A percentile compares a stretch with the other conserved stretches of the same genome.
Conservation (phyloP, 2,329 filamentous ascomycete genomes). For the Nothophaeocryptopus gaeumannii region DNA sequence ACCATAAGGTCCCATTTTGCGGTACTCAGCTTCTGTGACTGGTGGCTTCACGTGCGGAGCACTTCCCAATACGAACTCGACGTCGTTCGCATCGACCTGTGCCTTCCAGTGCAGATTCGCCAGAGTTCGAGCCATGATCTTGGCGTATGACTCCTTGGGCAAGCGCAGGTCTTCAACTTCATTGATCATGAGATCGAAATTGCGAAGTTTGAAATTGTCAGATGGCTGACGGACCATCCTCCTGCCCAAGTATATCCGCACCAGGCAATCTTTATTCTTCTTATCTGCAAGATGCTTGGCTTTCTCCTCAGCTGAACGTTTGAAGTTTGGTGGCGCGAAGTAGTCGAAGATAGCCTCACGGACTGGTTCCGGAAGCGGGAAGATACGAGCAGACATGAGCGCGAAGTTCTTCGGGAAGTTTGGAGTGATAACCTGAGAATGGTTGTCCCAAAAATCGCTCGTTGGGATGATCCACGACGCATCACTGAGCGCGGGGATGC, state of each 20-base stretch:
- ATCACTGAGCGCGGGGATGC: not conserved
- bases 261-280: conserved; percentile 5
- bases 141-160: not conserved
- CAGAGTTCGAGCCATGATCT: not conserved
- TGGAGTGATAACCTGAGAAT: too few relatives aligned
- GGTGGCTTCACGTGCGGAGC: not conserved
- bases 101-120: not conserved
- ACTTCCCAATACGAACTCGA: conserved; percentile 1
- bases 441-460: too few relatives aligned
- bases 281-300: not conserved
- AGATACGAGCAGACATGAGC: too few relatives aligned
- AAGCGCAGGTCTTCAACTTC: not conserved
- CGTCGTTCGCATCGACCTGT: conserved; percentile 1
- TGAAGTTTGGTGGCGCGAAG: too few relatives aligned
- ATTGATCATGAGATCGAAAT: not conserved
- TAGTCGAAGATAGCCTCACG: too few relatives aligned
- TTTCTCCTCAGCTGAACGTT: too few relatives aligned
- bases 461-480: too few relatives aligned
- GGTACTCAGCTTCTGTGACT: not conserved
- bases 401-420: too few relatives aligned
- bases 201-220: conserved; percentile 3
- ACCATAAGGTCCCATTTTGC: not conserved
- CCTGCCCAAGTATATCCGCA: conserved; percentile 1
- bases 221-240: not conserved
- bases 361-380: too few relatives aligned